Evolutionary conservation across 192 early-diverging fungal species (phyloP).

Genomic region (Linnemannia zychae): DNA sequence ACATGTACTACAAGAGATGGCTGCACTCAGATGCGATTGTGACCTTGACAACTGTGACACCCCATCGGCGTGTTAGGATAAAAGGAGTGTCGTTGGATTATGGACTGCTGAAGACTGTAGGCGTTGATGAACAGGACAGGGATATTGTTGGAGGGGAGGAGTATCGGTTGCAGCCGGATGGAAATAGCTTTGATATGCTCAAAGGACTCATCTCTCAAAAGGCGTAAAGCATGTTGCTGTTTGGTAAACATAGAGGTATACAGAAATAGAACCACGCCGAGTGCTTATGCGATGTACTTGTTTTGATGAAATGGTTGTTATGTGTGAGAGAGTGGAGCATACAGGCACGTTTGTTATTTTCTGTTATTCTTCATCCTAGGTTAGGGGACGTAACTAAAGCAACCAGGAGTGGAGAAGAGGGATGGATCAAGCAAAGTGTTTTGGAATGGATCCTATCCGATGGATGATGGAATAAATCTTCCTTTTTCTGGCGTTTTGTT

Average conservation of each 20-base stretch:
- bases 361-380: too few relatives aligned
- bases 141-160: slow-evolving; percentile 26
- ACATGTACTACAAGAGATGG: slow-evolving; percentile 89
- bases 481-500: too few relatives aligned
- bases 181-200: slow-evolving; percentile 98
- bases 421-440: too few relatives aligned
- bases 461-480: too few relatives aligned
- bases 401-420: too few relatives aligned
- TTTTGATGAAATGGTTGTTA: background rate
- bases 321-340: too few relatives aligned
- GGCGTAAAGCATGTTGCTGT: background rate
- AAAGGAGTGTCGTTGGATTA: slow-evolving; percentile 79
- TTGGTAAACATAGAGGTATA: background rate
- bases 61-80: slow-evolving; percentile 69
- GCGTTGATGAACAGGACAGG: slow-evolving; percentile 58
- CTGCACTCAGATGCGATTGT: slow-evolving; percentile 75
- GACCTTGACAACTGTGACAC: slow-evolving; percentile 40
- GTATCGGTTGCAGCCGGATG: slow-evolving; percentile 87
- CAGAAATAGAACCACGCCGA: background rate
- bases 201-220: slow-evolving; percentile 88
- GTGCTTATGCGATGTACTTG: background rate
- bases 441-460: too few relatives aligned
- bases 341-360: too few relatives aligned
- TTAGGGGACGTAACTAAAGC: too few relatives aligned
- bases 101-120: slow-evolving; percentile 82